Percentiles rank a stretch among this genome's conserved stretches.
Conservation (phyloP, 2,329 filamentous ascomycete genomes). For the Sclerotinia sclerotiorum region DNA sequence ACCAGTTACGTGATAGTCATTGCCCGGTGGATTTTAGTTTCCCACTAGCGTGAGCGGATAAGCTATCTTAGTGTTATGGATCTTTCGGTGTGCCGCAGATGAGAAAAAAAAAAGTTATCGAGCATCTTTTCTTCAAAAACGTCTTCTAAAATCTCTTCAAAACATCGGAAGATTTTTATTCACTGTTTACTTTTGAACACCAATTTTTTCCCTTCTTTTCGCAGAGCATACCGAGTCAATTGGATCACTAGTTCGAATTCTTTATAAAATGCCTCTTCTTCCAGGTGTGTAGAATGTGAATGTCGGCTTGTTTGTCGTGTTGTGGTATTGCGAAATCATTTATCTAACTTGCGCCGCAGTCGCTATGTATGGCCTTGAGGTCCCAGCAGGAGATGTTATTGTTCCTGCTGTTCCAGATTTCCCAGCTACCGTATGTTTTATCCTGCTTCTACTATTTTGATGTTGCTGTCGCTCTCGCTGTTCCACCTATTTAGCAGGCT, state of each 20-base stretch:
- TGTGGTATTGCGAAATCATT: constrained; percentile 6
- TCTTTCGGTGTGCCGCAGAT: constrained; percentile 10
- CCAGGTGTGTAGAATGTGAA: constrained; percentile 42
- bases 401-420: constrained; percentile 77
- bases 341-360: constrained; percentile 50
- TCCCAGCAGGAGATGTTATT: constrained; percentile 80
- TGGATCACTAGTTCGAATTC: constrained; percentile 24
- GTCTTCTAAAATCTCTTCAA: constrained; percentile 19
- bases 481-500: background rate
- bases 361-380: constrained; percentile 88
- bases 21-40: background rate
- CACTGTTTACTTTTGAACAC: background rate
- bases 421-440: constrained; percentile 73
- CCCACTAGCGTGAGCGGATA: constrained; percentile 25
- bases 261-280: constrained; percentile 53
- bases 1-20: background rate
- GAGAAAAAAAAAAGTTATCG: constrained; percentile 34
- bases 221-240: constrained; percentile 15
- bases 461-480: background rate
- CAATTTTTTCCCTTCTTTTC: background rate
- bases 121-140: constrained; percentile 27
- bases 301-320: constrained; percentile 6
- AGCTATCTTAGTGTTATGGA: constrained; percentile 33
- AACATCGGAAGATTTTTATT: constrained; percentile 3
- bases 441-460: background rate